Conservation (phyloP, 148 eudicot genomes). For the Tetragonia tetragonoides region DNA sequence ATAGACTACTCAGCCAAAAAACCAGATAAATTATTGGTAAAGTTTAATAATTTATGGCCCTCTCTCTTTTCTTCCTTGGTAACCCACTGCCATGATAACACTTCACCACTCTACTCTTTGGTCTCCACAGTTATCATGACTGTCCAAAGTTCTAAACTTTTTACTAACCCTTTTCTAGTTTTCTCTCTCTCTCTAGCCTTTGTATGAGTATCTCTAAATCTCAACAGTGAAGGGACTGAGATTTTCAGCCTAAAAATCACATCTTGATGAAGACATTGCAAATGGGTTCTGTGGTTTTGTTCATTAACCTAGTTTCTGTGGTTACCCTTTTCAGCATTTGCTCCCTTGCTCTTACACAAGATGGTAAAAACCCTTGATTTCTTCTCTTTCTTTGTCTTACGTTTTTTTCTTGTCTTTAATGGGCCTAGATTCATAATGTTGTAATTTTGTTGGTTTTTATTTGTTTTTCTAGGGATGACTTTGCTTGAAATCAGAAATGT, state of each 20-base stretch:
- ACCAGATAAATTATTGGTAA: conserved; percentile 7
- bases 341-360: conserved; percentile 64
- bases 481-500: conserved; percentile 73
- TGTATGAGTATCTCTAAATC: not conserved
- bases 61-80: not conserved
- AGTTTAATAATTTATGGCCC: not conserved
- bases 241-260: conserved; percentile 10
- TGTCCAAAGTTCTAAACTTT: conserved; percentile 32
- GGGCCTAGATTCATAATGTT: not conserved
- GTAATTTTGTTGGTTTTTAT: not conserved
- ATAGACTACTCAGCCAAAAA: not conserved
- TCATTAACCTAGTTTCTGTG: conserved; percentile 34
- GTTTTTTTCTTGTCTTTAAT: not conserved
- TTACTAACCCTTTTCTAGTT: not conserved
- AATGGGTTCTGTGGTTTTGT: conserved; percentile 46
- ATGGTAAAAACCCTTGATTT: conserved; percentile 49
- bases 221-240: conserved; percentile 1
- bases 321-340: conserved; percentile 52
- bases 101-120: conserved; percentile 10
- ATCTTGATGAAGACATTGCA: conserved; percentile 28
- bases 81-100: conserved; percentile 22
- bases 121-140: conserved; percentile 23
- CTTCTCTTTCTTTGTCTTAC: not conserved
- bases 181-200: not conserved
- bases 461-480: conserved; percentile 45